Evolutionary conservation across 2,329 filamentous ascomycete species (phyloP).

Genomic region (Triangularia verruculosa): DNA sequence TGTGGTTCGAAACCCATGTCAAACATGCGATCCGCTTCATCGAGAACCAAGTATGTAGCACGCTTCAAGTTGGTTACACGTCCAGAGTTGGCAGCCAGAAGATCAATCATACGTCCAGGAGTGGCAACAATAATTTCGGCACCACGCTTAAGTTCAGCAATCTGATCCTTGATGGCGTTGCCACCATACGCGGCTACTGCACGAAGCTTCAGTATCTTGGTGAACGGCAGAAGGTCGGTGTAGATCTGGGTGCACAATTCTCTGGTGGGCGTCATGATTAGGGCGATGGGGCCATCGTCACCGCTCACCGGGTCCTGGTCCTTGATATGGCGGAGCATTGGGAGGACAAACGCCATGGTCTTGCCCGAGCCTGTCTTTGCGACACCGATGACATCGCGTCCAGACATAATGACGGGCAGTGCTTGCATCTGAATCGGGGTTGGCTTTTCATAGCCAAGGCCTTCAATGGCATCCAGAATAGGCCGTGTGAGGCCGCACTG

Average conservation of each 20-base stretch:
- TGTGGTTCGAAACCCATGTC: conserved; percentile 99
- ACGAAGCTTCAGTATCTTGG: conserved; percentile 80
- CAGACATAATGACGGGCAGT: conserved; percentile 92
- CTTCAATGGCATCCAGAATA: conserved; percentile 79
- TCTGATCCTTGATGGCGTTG: conserved; percentile 94
- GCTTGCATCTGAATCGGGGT: conserved; percentile 96
- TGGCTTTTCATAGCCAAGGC: conserved; percentile 79
- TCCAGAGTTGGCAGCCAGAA: conserved; percentile 90
- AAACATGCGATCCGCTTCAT: conserved; percentile 98
- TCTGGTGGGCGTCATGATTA: conserved; percentile 92
- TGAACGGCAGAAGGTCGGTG: conserved; percentile 88
- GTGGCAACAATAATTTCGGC: conserved; percentile 95
- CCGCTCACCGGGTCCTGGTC: conserved; percentile 81
- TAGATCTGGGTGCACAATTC: conserved; percentile 94
- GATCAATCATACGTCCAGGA: conserved; percentile 91
- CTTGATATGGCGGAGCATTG: conserved; percentile 97
- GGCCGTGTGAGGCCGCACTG: conserved; percentile 88
- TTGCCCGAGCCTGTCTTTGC: conserved; percentile 98
- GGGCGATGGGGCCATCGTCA: conserved; percentile 79
- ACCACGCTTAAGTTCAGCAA: conserved; percentile 91
- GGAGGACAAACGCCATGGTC: conserved; percentile 90
- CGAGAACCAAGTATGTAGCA: conserved; percentile 90
- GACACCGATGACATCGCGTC: conserved; percentile 90
- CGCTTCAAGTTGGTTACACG: conserved; percentile 86
- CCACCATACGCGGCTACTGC: conserved; percentile 93